These are phyloP conservation scores for Pseudohalonectria lignicola DNA, from an alignment of 2,329 filamentous ascomycete genomes.

Conservation along the genomic window DNA sequence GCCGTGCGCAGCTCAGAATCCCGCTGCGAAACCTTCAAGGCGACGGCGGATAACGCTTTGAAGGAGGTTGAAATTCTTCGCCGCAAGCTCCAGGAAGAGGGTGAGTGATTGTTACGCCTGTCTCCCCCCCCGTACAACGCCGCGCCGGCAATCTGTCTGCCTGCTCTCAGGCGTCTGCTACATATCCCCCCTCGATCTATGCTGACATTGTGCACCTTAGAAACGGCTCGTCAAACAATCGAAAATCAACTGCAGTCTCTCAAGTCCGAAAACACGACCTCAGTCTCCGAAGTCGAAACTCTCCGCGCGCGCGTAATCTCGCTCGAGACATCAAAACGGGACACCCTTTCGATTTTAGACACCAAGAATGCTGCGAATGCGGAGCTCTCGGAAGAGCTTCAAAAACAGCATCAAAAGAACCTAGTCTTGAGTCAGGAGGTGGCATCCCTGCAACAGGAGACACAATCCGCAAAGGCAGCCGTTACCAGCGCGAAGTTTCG, in stretches of 20 bases:
- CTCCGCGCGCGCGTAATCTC: conserved; percentile 75
- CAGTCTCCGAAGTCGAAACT: conserved; percentile 63
- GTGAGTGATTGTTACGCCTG: conserved; percentile 36
- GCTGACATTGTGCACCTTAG: too few relatives aligned
- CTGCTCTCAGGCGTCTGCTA: background rate
- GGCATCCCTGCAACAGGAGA: conserved; percentile 67
- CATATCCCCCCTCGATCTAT: too few relatives aligned
- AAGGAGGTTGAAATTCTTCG: conserved; percentile 75
- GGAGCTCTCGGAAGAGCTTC: conserved; percentile 73
- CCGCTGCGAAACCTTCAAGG: conserved; percentile 71
- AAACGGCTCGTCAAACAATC: conserved; percentile 62
- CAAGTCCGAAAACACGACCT: conserved; percentile 63
- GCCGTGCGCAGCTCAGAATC: conserved; percentile 74
- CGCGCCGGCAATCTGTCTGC: background rate
- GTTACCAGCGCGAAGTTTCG: conserved; percentile 78
- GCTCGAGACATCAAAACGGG: conserved; percentile 84
- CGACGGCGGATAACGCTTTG: conserved; percentile 69
- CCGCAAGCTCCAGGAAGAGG: conserved; percentile 71
- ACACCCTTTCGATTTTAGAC: conserved; percentile 80
- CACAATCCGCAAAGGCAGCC: conserved; percentile 71
- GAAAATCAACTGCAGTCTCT: conserved; percentile 74
- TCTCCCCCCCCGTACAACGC: too few relatives aligned
- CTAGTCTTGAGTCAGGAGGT: conserved; percentile 76
- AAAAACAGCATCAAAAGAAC: conserved; percentile 80
- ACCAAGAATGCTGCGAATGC: conserved; percentile 83